Evolutionary conservation across 371 early-diverging fungal genomes (phyloP).

Genomic region (Batkoa obscura): DNA sequence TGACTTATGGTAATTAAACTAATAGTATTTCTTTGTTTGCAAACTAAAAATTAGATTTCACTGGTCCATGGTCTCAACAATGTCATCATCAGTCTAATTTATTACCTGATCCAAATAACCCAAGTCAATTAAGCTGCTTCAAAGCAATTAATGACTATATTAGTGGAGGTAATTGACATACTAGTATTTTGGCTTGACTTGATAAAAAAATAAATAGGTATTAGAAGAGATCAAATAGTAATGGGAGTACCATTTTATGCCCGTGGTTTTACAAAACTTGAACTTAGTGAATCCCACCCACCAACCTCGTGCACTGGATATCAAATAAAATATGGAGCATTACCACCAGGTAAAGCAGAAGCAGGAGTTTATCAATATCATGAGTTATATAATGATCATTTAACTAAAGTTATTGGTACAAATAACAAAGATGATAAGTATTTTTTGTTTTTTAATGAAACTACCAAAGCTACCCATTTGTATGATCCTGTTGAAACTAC

Average conservation of each 20-base stretch:
- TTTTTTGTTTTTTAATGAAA: no score
- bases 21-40: neutral
- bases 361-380: neutral
- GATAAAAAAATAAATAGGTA: no score
- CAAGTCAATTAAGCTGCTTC: neutral
- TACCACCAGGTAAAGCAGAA: neutral
- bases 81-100: neutral
- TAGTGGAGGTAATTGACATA: no score
- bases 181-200: no score
- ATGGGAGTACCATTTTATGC: constrained; percentile 2
- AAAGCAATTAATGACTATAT: neutral
- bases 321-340: neutral
- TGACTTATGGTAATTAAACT: neutral
- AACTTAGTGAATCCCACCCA: no score
- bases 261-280: neutral
- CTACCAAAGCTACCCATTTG: neutral
- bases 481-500: no score
- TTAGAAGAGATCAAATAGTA: neutral
- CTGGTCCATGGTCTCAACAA: neutral
- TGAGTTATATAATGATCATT: neutral
- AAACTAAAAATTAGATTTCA: neutral
- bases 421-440: neutral
- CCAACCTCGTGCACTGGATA: neutral
- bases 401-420: neutral
- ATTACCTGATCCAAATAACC: neutral